A percentile compares a stretch with the other conserved stretches of the same genome.
Evolutionary conservation across 176 grass and related monocot species (phyloP).

Genomic region (Neostapfia colusana): DNA sequence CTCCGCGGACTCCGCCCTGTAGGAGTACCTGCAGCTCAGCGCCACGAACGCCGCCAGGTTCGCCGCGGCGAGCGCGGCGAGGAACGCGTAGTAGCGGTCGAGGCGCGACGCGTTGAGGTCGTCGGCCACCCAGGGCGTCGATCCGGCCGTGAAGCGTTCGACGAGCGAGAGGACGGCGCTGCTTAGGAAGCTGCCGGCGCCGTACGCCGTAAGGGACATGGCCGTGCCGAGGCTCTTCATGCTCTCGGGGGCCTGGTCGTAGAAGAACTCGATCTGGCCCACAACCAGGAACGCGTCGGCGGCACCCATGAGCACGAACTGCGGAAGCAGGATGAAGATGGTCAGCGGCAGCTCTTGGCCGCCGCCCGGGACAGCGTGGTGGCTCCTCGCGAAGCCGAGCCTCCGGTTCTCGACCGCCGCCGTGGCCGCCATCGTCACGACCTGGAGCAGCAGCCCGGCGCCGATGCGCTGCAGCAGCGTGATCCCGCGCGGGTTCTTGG

Average conservation of each 20-base stretch:
- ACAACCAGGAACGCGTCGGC: slow-evolving; percentile 65
- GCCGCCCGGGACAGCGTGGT: neutral
- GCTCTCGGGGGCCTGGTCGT: slow-evolving; percentile 86
- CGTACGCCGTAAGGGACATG: slow-evolving; percentile 57
- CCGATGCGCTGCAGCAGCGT: slow-evolving; percentile 76
- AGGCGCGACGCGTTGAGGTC: slow-evolving; percentile 75
- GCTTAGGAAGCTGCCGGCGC: slow-evolving; percentile 71
- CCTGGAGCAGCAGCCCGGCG: slow-evolving; percentile 58
- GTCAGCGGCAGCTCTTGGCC: slow-evolving; percentile 42
- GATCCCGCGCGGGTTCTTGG: slow-evolving; percentile 83
- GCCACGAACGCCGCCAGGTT: slow-evolving; percentile 58
- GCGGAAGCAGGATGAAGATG: slow-evolving; percentile 76
- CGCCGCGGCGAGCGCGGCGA: slow-evolving; percentile 39
- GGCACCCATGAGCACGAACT: slow-evolving; percentile 80
- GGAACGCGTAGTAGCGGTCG: slow-evolving; percentile 74
- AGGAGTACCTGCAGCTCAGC: slow-evolving; percentile 49
- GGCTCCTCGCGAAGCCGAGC: slow-evolving; percentile 45
- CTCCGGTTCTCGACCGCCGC: slow-evolving; percentile 49
- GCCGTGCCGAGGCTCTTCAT: slow-evolving; percentile 90
- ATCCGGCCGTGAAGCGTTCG: slow-evolving; percentile 32
- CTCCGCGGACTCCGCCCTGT: slow-evolving; percentile 38
- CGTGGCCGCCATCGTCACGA: slow-evolving; percentile 53
- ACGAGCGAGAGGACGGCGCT: slow-evolving; percentile 58
- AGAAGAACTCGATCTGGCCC: slow-evolving; percentile 76
- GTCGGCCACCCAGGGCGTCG: slow-evolving; percentile 58